These are phyloP conservation scores for Microbotryum violaceum DNA, from an alignment of 1,284 basidiomycete species.

Conservation along the genomic window DNA sequence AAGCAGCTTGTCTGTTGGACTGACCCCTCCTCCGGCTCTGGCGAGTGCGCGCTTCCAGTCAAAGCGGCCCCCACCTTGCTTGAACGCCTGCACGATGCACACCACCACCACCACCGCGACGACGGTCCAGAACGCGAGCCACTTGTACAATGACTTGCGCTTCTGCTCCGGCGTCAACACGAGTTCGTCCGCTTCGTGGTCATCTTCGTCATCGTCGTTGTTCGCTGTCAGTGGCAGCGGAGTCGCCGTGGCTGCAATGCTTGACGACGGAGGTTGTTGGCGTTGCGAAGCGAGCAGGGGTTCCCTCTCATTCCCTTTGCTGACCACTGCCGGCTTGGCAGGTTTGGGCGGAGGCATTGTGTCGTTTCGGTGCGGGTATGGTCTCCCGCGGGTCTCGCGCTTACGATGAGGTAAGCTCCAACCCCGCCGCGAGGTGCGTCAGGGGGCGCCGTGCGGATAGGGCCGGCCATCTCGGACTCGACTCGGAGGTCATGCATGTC, in stretches of 20 bases:
- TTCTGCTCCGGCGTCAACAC: too few relatives aligned
- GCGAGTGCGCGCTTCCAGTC: constrained; percentile 65
- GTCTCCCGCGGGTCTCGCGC: too few relatives aligned
- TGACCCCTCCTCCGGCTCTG: constrained; percentile 74
- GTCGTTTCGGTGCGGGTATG: too few relatives aligned
- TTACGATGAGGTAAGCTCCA: too few relatives aligned
- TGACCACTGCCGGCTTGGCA: too few relatives aligned
- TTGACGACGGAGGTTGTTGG: background rate
- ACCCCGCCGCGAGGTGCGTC: too few relatives aligned
- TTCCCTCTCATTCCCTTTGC: too few relatives aligned
- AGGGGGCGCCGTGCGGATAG: too few relatives aligned
- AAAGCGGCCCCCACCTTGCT: constrained; percentile 50
- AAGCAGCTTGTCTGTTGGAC: constrained; percentile 21
- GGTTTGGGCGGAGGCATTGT: too few relatives aligned
- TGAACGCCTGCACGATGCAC: constrained; percentile 22
- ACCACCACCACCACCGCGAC: constrained; percentile 15
- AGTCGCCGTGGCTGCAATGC: background rate
- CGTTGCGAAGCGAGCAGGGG: background rate
- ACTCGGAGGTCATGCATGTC: too few relatives aligned
- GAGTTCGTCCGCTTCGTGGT: background rate
- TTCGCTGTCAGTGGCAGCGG: background rate
- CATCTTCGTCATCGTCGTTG: background rate
- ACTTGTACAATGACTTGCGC: background rate
- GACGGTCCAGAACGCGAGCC: constrained; percentile 27
- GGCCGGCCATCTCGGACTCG: too few relatives aligned